Percentiles rank a stretch among this genome's conserved stretches.
Evolutionary conservation across 208 protist genomes (phyloP).

Genomic region (Novymonas esmeraldas): DNA sequence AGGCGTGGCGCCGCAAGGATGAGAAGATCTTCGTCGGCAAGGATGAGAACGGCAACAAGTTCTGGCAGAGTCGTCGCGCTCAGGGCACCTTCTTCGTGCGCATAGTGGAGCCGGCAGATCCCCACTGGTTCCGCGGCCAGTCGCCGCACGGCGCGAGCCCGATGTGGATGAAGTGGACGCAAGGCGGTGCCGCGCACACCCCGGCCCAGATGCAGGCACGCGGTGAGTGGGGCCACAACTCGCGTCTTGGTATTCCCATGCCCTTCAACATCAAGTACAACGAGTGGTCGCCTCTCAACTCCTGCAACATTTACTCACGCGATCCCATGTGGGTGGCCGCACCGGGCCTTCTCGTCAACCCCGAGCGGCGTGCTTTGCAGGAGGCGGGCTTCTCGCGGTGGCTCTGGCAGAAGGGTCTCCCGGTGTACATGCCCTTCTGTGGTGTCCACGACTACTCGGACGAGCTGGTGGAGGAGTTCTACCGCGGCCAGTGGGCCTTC

Average conservation of each 20-base stretch:
- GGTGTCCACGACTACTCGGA: conserved; percentile 88
- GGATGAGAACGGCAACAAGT: conserved; percentile 93
- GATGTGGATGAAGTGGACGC: conserved; percentile 88
- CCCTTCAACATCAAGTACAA: conserved; percentile 90
- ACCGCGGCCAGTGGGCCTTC: conserved; percentile 90
- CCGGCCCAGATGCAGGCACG: conserved; percentile 86
- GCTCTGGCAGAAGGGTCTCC: conserved; percentile 84
- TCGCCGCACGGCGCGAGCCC: conserved; percentile 61
- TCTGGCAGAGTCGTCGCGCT: conserved; percentile 71
- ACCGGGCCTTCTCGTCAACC: conserved; percentile 75
- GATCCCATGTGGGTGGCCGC: conserved; percentile 87
- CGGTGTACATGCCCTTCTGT: conserved; percentile 87
- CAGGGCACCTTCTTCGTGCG: conserved; percentile 56
- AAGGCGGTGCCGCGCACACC: conserved; percentile 81
- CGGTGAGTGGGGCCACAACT: conserved; percentile 90
- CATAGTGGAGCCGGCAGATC: conserved; percentile 80
- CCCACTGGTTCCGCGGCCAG: conserved; percentile 89
- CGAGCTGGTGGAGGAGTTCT: conserved; percentile 91
- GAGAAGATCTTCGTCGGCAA: conserved; percentile 93
- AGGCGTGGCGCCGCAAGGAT: conserved; percentile 87
- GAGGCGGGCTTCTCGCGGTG: conserved; percentile 89
- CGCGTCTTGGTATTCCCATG: conserved; percentile 72
- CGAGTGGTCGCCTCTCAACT: conserved; percentile 72
- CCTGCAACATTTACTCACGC: conserved; percentile 62
- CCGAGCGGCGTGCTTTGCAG: conserved; percentile 71